Percentiles rank a stretch among this genome's conserved stretches.
Conservation (phyloP, 176 grass and related monocot genomes). For the Stipa capillata region DNA sequence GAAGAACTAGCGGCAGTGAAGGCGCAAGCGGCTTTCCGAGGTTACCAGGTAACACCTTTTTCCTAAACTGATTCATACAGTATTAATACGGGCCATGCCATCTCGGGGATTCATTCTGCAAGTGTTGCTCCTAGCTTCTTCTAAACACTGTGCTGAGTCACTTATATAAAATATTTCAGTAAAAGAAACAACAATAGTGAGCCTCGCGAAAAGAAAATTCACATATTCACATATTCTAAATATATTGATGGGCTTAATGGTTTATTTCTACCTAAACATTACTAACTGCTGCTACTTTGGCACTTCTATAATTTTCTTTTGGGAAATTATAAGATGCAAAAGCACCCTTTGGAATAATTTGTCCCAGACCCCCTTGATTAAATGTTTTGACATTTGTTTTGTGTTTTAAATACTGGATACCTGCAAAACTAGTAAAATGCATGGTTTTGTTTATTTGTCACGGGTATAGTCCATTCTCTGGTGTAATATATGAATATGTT, state of each 20-base stretch:
- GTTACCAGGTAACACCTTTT: conserved; percentile 65
- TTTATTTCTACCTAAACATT: background rate
- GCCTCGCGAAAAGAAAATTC: background rate
- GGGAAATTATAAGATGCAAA: background rate
- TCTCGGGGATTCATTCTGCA: background rate
- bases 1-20: conserved; percentile 77
- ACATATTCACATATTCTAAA: background rate
- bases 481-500: background rate
- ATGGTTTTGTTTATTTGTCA: too few species aligned
- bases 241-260: background rate
- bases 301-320: background rate
- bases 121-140: conserved; percentile 17
- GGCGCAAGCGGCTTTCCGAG: conserved; percentile 91
- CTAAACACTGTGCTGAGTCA: too few species aligned
- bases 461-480: background rate
- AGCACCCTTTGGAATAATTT: background rate
- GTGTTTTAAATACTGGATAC: background rate
- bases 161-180: too few species aligned
- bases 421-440: background rate
- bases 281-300: background rate
- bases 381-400: too few species aligned
- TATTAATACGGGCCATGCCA: background rate
- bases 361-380: background rate
- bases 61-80: background rate
- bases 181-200: background rate